Evolutionary conservation across 177 flowering plant species (phyloP).

Genomic region (Telopea speciosissima): DNA sequence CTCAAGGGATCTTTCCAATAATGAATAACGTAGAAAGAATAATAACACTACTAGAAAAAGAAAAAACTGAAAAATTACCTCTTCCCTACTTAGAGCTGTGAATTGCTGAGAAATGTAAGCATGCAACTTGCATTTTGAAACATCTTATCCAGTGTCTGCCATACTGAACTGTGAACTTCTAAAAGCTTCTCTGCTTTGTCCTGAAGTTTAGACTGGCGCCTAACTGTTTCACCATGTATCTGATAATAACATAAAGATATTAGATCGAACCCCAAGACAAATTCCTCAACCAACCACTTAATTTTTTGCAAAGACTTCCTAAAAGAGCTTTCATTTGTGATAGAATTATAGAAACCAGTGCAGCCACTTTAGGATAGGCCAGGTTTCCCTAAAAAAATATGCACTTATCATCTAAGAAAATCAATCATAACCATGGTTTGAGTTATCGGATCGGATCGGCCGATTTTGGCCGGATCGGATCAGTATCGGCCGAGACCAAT

Average conservation of each 20-base stretch:
- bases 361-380: neutral
- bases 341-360: neutral
- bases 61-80: constrained; percentile 3
- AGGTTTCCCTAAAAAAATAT: neutral
- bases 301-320: too few species aligned
- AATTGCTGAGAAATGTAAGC: constrained; percentile 84
- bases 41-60: neutral
- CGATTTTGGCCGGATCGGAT: too few species aligned
- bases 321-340: too few species aligned
- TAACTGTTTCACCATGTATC: constrained; percentile 91
- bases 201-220: constrained; percentile 49
- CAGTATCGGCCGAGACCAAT: too few species aligned
- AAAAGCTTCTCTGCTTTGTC: constrained; percentile 68
- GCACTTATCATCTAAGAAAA: too few species aligned
- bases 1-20: neutral
- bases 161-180: constrained; percentile 57
- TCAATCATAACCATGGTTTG: neutral
- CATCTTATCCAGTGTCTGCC: constrained; percentile 75
- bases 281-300: too few species aligned
- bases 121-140: constrained; percentile 86
- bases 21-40: neutral
- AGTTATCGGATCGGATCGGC: too few species aligned
- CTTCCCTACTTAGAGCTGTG: constrained; percentile 45
- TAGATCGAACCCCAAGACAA: neutral
- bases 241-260: constrained; percentile 19